Evolutionary conservation across 2,329 filamentous ascomycete species (phyloP).

Genomic region (Beauveria sp.): DNA sequence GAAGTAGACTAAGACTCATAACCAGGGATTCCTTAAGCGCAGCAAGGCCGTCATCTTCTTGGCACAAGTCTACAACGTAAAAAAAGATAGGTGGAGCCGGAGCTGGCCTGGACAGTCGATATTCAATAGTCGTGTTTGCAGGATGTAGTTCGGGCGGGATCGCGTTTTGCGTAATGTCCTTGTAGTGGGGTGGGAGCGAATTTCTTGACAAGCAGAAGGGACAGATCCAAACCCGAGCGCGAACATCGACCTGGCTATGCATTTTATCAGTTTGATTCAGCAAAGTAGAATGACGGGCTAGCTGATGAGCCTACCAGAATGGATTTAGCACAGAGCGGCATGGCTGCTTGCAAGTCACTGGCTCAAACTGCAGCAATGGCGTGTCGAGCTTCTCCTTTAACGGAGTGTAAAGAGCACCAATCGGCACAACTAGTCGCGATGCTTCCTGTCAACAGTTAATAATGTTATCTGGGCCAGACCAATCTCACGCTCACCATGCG

Average conservation of each 20-base stretch:
- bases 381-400: conserved; percentile 90
- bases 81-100: conserved; percentile 80
- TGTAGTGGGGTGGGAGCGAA: conserved; percentile 76
- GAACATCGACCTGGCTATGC: conserved; percentile 70
- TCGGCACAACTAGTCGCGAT: conserved; percentile 87
- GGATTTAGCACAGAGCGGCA: conserved; percentile 95
- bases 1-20: conserved; percentile 75
- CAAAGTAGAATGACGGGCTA: neutral
- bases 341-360: conserved; percentile 91
- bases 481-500: conserved; percentile 64
- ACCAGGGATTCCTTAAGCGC: conserved; percentile 80
- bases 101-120: conserved; percentile 72
- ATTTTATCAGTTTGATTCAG: neutral
- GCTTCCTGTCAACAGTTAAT: conserved; percentile 58
- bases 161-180: conserved; percentile 76
- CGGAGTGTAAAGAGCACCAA: conserved; percentile 91
- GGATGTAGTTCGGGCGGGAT: conserved; percentile 80
- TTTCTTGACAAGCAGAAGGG: conserved; percentile 83
- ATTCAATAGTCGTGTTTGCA: conserved; percentile 83
- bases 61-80: conserved; percentile 82
- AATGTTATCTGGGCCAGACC: neutral
- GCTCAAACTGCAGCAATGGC: conserved; percentile 88
- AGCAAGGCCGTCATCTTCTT: conserved; percentile 78
- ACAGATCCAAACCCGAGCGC: conserved; percentile 80
- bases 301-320: conserved; percentile 62